Conservation (phyloP, 108 stramenopile species). For the Craspedostauros australis region DNA sequence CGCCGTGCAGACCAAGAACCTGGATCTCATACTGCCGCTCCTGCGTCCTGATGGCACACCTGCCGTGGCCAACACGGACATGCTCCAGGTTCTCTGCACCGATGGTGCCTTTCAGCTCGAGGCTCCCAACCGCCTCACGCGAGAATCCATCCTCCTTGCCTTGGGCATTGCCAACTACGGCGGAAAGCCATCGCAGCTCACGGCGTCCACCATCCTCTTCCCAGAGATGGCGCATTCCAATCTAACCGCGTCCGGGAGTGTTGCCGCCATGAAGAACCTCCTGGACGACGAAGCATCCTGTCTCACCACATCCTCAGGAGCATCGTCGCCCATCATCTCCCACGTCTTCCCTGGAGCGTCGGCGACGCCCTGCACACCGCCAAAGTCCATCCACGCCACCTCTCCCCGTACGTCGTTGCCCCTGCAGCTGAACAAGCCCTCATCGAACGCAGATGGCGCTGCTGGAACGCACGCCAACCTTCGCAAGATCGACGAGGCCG, state of each 20-base stretch:
- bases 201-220: conserved; percentile 33
- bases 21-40: conserved; percentile 11
- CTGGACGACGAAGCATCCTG: no score
- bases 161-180: conserved; percentile 58
- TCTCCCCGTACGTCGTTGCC: no score
- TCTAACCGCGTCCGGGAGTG: not conserved
- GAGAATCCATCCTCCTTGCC: conserved; percentile 66
- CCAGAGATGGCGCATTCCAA: not conserved
- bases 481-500: not conserved
- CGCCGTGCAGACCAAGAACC: conserved; percentile 5
- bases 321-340: not conserved
- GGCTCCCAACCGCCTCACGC: conserved; percentile 51
- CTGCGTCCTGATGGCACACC: no score
- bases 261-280: no score
- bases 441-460: not conserved
- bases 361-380: no score
- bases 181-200: conserved; percentile 36
- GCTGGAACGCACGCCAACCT: no score
- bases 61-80: not conserved
- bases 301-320: no score
- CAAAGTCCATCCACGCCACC: no score
- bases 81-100: conserved; percentile 2
- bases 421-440: not conserved
- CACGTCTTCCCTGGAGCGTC: not conserved
- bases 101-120: conserved; percentile 32